Percentiles rank a stretch among this genome's conserved stretches.
These are phyloP conservation scores for Alternaria sp. DNA, from an alignment of 2,329 filamentous ascomycete genomes.

Conservation along the genomic window DNA sequence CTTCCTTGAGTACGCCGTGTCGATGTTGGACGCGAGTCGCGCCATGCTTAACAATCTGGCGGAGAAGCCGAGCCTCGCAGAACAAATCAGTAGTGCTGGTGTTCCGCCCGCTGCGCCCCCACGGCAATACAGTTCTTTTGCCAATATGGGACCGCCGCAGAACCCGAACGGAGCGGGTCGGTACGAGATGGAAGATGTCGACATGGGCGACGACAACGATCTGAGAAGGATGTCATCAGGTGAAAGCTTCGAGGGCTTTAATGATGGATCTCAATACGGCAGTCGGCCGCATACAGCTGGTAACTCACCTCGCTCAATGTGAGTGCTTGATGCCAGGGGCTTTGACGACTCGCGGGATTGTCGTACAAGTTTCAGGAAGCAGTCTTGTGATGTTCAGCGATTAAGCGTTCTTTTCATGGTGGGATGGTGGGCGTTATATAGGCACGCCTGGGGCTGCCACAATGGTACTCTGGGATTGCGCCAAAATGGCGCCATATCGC, in stretches of 20 bases:
- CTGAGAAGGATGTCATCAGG: conserved; percentile 28
- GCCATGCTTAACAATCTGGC: conserved; percentile 53
- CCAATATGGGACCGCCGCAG: conserved; percentile 29
- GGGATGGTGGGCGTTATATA: conserved; percentile 12
- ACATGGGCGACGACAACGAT: conserved; percentile 35
- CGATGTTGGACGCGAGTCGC: conserved; percentile 53
- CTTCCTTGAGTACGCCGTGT: conserved; percentile 55
- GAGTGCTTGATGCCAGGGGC: background rate
- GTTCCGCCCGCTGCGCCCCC: conserved; percentile 42
- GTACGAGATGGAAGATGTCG: conserved; percentile 31
- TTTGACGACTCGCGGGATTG: background rate
- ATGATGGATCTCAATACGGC: conserved; percentile 33
- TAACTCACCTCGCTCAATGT: conserved; percentile 29
- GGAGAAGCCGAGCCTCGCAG: conserved; percentile 51
- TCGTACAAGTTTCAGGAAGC: background rate
- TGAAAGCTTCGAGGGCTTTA: conserved; percentile 43
- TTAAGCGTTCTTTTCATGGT: conserved; percentile 12
- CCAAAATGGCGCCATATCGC: conserved; percentile 27
- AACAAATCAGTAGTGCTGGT: conserved; percentile 47
- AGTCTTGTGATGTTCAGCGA: conserved; percentile 5
- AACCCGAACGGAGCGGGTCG: conserved; percentile 10
- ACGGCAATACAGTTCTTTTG: conserved; percentile 23
- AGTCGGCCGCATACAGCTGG: conserved; percentile 28
- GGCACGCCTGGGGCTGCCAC: background rate
- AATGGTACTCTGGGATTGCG: conserved; percentile 7